Conservation (phyloP, 2,329 filamentous ascomycete genomes). For the Cladophialophora bantiana region DNA sequence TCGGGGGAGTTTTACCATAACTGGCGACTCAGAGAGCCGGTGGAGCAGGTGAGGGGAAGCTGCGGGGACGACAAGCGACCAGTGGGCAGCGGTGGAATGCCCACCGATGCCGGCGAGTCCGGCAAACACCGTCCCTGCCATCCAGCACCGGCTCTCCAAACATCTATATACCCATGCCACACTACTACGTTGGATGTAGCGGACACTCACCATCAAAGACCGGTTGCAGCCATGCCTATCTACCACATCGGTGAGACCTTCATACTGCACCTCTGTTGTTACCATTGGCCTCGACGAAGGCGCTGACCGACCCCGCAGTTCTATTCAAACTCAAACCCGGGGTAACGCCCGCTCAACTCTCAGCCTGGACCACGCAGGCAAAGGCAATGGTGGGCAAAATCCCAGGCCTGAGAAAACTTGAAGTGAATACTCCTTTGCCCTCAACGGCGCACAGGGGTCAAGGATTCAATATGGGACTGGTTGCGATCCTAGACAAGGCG, state of each 20-base stretch:
- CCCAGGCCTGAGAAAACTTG: slow-evolving; percentile 49
- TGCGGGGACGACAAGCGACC: no score
- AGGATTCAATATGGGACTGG: slow-evolving; percentile 55
- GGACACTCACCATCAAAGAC: slow-evolving; percentile 1
- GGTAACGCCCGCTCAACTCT: slow-evolving; percentile 46
- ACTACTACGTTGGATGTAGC: no score
- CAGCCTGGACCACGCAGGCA: slow-evolving; percentile 43
- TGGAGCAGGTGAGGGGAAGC: no score
- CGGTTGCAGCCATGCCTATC: slow-evolving; percentile 46
- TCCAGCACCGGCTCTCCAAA: no score
- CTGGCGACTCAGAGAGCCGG: no score
- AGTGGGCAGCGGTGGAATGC: no score
- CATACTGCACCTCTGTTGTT: not conserved
- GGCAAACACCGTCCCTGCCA: no score
- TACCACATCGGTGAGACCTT: slow-evolving; percentile 49
- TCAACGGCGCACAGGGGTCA: slow-evolving; percentile 52
- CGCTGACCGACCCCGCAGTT: slow-evolving; percentile 42
- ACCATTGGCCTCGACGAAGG: not conserved
- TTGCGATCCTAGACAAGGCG: slow-evolving; percentile 55
- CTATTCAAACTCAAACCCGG: slow-evolving; percentile 53
- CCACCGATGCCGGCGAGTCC: not conserved
- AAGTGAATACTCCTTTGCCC: slow-evolving; percentile 48
- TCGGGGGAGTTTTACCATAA: not conserved
- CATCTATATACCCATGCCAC: no score
- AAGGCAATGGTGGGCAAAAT: slow-evolving; percentile 53